Evolutionary conservation across 164 flowering plant genomes (phyloP).

Genomic region (Dillenia suffruticosa): DNA sequence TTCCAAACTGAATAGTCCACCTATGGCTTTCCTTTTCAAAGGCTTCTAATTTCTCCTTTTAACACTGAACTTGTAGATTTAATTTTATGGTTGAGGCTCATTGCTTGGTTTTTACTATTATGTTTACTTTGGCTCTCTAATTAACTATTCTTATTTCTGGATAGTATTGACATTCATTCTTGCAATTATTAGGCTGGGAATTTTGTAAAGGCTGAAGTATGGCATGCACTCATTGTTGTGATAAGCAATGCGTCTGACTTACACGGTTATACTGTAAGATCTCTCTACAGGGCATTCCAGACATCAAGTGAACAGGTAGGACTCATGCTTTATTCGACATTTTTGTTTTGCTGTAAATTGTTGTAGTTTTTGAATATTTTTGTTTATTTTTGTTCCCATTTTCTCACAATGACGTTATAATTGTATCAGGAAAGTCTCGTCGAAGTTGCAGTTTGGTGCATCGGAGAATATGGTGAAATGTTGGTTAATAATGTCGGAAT

Average conservation of each 20-base stretch:
- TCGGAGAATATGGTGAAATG: conserved; percentile 98
- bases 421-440: conserved; percentile 78
- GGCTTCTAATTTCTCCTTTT: no score
- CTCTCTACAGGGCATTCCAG: conserved; percentile 78
- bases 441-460: conserved; percentile 96
- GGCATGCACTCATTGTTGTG: conserved; percentile 94
- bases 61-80: no score
- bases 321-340: neutral
- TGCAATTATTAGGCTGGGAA: conserved; percentile 79
- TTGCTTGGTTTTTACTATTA: neutral
- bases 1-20: no score
- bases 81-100: neutral
- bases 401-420: no score
- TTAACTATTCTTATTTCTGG: neutral
- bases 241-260: conserved; percentile 92
- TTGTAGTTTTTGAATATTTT: no score
- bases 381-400: no score
- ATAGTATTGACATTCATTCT: conserved; percentile 15
- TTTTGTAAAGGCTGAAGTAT: conserved; percentile 94
- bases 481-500: conserved; percentile 70
- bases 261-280: conserved; percentile 90
- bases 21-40: no score
- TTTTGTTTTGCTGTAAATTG: neutral
- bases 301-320: conserved; percentile 86
- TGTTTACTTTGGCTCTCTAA: no score